Evolutionary conservation across 768 basidiomycete genomes (phyloP).

Genomic region (Mrakia blollopis): DNA sequence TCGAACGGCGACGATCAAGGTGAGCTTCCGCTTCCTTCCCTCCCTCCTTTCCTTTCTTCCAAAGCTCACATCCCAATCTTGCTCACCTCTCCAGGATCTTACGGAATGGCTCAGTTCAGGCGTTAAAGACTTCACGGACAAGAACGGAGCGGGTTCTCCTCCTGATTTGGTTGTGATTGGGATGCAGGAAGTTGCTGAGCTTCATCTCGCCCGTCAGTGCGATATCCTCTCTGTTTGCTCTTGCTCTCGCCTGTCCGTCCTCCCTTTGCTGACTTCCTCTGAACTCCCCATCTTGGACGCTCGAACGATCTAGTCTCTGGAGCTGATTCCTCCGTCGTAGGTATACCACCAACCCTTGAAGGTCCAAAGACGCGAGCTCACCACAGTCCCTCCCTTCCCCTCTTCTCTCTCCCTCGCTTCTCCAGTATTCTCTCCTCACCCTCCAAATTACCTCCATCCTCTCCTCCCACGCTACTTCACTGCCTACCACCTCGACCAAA

Average conservation of each 20-base stretch:
- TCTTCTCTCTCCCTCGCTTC: not conserved
- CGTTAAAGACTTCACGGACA: slow-evolving; percentile 51
- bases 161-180: slow-evolving; percentile 87
- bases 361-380: slow-evolving; percentile 59
- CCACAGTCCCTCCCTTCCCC: slow-evolving; percentile 12
- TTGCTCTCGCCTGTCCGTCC: not conserved
- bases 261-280: not conserved
- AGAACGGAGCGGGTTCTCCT: slow-evolving; percentile 42
- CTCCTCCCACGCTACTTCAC: slow-evolving; percentile 39
- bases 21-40: not conserved
- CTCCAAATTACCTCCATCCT: slow-evolving; percentile 37
- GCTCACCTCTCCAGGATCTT: slow-evolving; percentile 56
- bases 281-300: not conserved
- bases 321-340: slow-evolving; percentile 63
- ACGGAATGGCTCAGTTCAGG: slow-evolving; percentile 84
- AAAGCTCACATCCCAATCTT: not conserved
- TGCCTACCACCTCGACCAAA: slow-evolving; percentile 37
- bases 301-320: slow-evolving; percentile 72
- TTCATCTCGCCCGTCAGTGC: slow-evolving; percentile 72
- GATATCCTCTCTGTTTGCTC: slow-evolving; percentile 34
- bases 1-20: slow-evolving; percentile 15
- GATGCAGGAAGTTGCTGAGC: slow-evolving; percentile 86
- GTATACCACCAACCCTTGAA: slow-evolving; percentile 56
- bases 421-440: slow-evolving; percentile 46
- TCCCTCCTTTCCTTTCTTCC: not conserved